Percentiles rank a stretch among this genome's conserved stretches.
These are phyloP conservation scores for Ogataea glucozyma DNA, from an alignment of 805 yeast genomes.

Conservation along the genomic window DNA sequence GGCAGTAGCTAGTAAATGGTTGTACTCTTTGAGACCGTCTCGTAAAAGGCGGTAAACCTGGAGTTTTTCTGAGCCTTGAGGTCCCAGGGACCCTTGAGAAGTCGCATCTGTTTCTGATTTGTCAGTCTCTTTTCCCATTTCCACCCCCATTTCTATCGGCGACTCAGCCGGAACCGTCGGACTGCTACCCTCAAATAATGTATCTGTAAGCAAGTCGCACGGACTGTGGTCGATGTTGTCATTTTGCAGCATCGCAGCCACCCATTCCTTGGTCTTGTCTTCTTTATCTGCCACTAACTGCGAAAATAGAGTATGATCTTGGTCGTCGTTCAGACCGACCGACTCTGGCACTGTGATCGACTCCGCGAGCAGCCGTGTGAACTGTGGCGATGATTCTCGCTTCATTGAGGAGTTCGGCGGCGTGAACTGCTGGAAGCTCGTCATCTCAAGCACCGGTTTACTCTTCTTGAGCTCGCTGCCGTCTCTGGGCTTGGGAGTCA, in stretches of 20 bases:
- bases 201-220: conserved; percentile 15
- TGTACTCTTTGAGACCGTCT: conserved; percentile 30
- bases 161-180: conserved; percentile 24
- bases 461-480: not conserved
- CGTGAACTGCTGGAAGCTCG: conserved; percentile 9
- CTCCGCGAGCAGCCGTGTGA: conserved; percentile 2
- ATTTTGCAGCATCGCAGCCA: conserved; percentile 19
- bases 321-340: conserved; percentile 4
- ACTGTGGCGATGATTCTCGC: conserved; percentile 4
- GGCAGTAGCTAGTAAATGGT: conserved; percentile 20
- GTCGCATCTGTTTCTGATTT: not conserved
- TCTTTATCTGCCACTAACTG: conserved; percentile 19
- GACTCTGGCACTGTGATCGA: conserved; percentile 1
- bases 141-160: conserved; percentile 9
- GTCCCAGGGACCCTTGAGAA: not conserved
- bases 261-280: conserved; percentile 23
- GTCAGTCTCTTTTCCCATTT: not conserved
- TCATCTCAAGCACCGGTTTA: not conserved
- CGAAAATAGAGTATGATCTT: conserved; percentile 18
- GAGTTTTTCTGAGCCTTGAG: conserved; percentile 9
- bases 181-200: conserved; percentile 15
- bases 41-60: conserved; percentile 18
- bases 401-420: conserved; percentile 23
- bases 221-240: conserved; percentile 12
- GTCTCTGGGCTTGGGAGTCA: conserved; percentile 14